Evolutionary conservation across 2,329 filamentous ascomycete species (phyloP).

Genomic region (Cordyceps cicadae): DNA sequence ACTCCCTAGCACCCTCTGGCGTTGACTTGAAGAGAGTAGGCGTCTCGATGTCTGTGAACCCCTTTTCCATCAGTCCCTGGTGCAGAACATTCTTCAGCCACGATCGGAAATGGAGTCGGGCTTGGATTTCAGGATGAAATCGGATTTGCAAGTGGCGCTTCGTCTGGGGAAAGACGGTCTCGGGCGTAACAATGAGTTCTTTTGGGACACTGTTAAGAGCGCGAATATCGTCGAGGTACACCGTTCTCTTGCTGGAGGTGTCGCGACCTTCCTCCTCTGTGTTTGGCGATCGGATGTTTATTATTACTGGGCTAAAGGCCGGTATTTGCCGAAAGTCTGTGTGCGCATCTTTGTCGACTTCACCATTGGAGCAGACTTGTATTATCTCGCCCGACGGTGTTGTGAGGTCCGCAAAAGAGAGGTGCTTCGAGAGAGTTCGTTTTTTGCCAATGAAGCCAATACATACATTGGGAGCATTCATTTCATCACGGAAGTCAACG

Average conservation of each 20-base stretch:
- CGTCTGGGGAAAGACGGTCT: conserved; percentile 64
- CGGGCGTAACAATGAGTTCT: conserved; percentile 67
- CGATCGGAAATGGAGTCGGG: conserved; percentile 64
- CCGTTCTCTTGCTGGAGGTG: conserved; percentile 39
- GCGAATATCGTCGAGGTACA: conserved; percentile 51
- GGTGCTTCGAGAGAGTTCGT: conserved; percentile 56
- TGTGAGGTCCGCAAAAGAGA: conserved; percentile 59
- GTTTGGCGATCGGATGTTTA: conserved; percentile 30
- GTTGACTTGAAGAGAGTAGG: conserved; percentile 96
- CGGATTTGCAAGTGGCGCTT: conserved; percentile 79
- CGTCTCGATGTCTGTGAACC: conserved; percentile 78
- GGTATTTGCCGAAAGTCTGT: conserved; percentile 37
- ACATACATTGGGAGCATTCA: conserved; percentile 30
- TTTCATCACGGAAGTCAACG: conserved; percentile 16
- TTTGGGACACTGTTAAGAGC: conserved; percentile 32
- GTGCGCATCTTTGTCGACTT: conserved; percentile 29
- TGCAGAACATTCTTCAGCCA: conserved; percentile 45
- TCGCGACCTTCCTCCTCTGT: conserved; percentile 16
- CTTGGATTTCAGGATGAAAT: conserved; percentile 57
- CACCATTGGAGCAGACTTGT: conserved; percentile 37
- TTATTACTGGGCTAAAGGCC: conserved; percentile 44
- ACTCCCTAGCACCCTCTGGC: conserved; percentile 89
- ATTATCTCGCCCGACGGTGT: conserved; percentile 31
- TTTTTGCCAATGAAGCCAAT: conserved; percentile 63
- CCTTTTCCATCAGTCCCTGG: conserved; percentile 44